Conservation (phyloP, 805 yeast species). For the Cyberlindnera mississippiensis region DNA sequence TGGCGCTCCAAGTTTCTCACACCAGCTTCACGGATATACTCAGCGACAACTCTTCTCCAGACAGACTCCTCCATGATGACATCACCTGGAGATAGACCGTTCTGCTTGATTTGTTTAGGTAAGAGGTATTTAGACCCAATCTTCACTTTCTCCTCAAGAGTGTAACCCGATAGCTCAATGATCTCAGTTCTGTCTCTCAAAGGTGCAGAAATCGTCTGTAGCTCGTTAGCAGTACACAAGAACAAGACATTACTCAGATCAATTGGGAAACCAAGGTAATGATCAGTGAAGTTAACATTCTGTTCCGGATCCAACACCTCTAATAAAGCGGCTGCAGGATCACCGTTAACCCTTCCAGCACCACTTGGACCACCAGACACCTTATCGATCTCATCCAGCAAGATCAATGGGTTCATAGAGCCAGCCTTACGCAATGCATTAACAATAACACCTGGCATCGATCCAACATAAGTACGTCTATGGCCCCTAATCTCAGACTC, state of each 20-base stretch:
- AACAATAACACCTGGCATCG: constrained; percentile 82
- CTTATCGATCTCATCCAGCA: constrained; percentile 84
- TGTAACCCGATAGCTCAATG: constrained; percentile 75
- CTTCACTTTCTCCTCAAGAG: constrained; percentile 67
- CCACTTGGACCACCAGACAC: constrained; percentile 49
- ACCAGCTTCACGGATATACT: constrained; percentile 83
- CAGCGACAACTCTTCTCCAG: constrained; percentile 56
- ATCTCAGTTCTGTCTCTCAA: constrained; percentile 81
- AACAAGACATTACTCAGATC: constrained; percentile 79
- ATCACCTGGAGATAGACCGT: constrained; percentile 50
- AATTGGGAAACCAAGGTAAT: constrained; percentile 80
- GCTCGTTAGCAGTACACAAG: constrained; percentile 82
- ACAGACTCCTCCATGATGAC: constrained; percentile 49
- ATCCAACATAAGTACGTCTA: constrained; percentile 86
- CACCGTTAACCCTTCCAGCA: constrained; percentile 59
- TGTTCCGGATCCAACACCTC: constrained; percentile 93
- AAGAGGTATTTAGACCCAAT: constrained; percentile 66
- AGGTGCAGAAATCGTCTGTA: constrained; percentile 68
- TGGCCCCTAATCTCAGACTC: constrained; percentile 91
- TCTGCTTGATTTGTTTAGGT: constrained; percentile 69
- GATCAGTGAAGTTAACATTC: constrained; percentile 71
- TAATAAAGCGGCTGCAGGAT: constrained; percentile 83
- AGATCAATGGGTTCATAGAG: constrained; percentile 76
- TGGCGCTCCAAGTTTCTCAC: constrained; percentile 75
- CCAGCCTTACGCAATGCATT: constrained; percentile 75